Evolutionary conservation across 2,329 filamentous ascomycete species (phyloP).

Genomic region (Botrytis medusae): DNA sequence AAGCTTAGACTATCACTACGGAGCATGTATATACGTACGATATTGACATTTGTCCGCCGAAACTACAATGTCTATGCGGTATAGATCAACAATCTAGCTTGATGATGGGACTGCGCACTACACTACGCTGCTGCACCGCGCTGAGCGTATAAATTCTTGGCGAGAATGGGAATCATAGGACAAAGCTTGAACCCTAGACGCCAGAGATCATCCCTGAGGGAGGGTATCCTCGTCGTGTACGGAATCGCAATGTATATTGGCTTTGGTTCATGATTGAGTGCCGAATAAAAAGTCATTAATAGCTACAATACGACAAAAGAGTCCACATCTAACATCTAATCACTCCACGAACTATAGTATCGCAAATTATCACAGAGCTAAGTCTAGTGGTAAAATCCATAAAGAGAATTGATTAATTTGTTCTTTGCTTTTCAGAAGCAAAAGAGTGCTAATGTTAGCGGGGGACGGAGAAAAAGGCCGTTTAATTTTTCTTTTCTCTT

Average conservation of each 20-base stretch:
- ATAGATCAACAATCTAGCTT: not conserved
- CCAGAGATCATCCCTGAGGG: not conserved
- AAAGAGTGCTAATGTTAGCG: not conserved
- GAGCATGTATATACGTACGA: not conserved
- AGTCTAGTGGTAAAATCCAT: not conserved
- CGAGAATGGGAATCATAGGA: constrained; percentile 1
- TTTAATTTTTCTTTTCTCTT: constrained; percentile 23
- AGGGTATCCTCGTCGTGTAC: not conserved
- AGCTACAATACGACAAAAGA: not conserved
- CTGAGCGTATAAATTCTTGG: constrained; percentile 25
- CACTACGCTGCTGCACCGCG: constrained; percentile 18
- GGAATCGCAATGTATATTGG: not conserved
- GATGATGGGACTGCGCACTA: constrained; percentile 8
- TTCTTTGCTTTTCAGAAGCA: not conserved
- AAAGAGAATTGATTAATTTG: not conserved
- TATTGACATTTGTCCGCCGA: not conserved
- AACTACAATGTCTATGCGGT: not conserved
- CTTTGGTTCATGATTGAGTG: not conserved
- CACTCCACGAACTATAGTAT: not conserved
- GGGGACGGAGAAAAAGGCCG: constrained; percentile 15
- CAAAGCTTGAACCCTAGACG: constrained; percentile 20
- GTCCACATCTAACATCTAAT: not conserved
- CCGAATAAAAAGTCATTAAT: not conserved
- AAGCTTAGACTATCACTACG: not conserved
- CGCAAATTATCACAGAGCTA: not conserved